Percentiles rank a stretch among this genome's conserved stretches.
Conservation (phyloP, 1,139 yeast species). For the Nakaseomyces kungkrabaensis region DNA sequence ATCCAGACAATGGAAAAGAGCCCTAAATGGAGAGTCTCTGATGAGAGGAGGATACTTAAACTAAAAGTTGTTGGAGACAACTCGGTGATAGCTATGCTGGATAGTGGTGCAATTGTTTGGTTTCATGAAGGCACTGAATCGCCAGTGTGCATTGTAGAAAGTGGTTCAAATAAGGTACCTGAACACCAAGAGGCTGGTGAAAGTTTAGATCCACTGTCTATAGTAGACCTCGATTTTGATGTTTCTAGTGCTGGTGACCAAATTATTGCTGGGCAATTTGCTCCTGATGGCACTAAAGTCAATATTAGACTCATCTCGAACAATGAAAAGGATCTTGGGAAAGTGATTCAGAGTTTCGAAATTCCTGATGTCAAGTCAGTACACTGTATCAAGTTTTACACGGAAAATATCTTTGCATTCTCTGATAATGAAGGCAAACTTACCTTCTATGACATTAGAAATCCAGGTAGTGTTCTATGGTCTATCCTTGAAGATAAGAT, state of each 20-base stretch:
- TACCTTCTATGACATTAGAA: slow-evolving; percentile 23
- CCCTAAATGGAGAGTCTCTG: slow-evolving; percentile 22
- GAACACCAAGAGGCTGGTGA: not conserved
- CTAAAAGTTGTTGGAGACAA: slow-evolving; percentile 13
- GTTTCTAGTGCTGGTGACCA: slow-evolving; percentile 7
- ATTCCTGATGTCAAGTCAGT: slow-evolving; percentile 11
- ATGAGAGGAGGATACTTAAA: slow-evolving; percentile 18
- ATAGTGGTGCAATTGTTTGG: slow-evolving; percentile 26
- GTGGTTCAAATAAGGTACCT: not conserved
- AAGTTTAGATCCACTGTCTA: slow-evolving; percentile 6
- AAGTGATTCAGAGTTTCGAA: slow-evolving; percentile 14
- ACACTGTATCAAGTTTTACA: slow-evolving; percentile 18
- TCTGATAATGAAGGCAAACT: slow-evolving; percentile 19
- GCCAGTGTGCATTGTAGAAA: slow-evolving; percentile 11
- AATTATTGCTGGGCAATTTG: slow-evolving; percentile 1
- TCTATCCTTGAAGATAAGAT: slow-evolving; percentile 15
- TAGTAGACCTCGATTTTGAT: slow-evolving; percentile 16
- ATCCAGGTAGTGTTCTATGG: slow-evolving; percentile 12
- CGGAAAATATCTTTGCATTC: slow-evolving; percentile 19
- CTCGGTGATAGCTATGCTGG: slow-evolving; percentile 18
- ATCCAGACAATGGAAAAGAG: slow-evolving; percentile 8
- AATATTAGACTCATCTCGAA: slow-evolving; percentile 18
- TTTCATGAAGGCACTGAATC: slow-evolving; percentile 19
- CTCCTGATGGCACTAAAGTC: slow-evolving; percentile 11
- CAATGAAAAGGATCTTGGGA: slow-evolving; percentile 18